Base-by-base conservation (phyloP, 164 flowering plant genomes). In the Tetrastigma voinierianum region DNA sequence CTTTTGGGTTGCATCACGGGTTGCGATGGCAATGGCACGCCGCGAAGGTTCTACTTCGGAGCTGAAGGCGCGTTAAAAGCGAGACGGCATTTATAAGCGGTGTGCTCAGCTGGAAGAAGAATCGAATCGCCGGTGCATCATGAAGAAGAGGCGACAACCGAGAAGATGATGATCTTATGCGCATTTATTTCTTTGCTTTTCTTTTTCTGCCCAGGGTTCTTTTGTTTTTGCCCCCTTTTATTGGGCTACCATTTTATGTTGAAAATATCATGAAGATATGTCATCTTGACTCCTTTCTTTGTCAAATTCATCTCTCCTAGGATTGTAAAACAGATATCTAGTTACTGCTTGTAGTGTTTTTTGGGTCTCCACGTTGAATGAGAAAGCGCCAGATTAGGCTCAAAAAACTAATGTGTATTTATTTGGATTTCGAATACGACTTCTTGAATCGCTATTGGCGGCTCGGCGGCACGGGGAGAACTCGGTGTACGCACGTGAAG, bases 11-110 rank as follows among this genome's bases (percentile, higher is more conserved):
- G 21, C 66, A n/a, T 70, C 11, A 58, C 82, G 92, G 99, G 97
- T 95, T 82, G 97, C 99, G 61, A 88, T 85, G 90, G 97, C 98
- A 51, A 95, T 86, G 78, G 96, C 99, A n/a, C 67, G 96, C 99
- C 9, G 94, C 99, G 48, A 95, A 95, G 69, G 83, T 95, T 12
- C 94, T 92, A 53, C 84, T 95, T 43, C 83, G 15, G 97, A 95
- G 81, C 72, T 95, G 71, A 95, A 95, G 76, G 88, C 96, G n/a
- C 45, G 87, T 86, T 15, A n/a, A 95, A 95, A 84, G 94, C n/a
- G n/a, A 18, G 99, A 95, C 62, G 45, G 97, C 97, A 59, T 92
- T 92, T 86, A 95, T 70, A 87, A 87, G 67, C 76, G 98, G 70
- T 89, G 99, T 73, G 84, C 90, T 66, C 99, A 95, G 86, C 82